Evolutionary conservation across 176 grass and related monocot genomes (phyloP), one percentile per base, ranked within the genome.

Genomic region (Eleusine coracana): DNA sequence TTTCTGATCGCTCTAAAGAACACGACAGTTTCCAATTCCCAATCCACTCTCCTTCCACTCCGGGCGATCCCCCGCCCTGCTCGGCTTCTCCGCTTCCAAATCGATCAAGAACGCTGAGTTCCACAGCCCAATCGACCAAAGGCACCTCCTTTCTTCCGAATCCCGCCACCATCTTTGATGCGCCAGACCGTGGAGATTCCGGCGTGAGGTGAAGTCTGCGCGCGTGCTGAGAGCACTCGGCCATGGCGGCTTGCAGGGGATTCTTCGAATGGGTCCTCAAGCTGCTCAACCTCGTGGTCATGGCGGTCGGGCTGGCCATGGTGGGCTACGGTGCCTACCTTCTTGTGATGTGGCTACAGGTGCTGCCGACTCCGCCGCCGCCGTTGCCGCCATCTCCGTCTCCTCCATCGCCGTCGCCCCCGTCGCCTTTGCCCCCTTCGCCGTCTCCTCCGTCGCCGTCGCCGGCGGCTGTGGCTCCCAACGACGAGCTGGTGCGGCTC

Each of bases 181-280:
- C 56, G 31, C 77, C 25, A 12, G 50, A 20, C 37, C 41, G 46
- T 72, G 20, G 71, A 17, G 77, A 88, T 73, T 68, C 69, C 70
- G 50, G 81, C 29, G 59, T 85, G 78, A 91, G 72, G 54, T 42
- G 41, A 27, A 16, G 71, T 48, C 34, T 37, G 60, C 37, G 74
- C 45, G 59, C 31, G 71, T 36, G 71, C n/a, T 41, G 63, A 73
- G 42, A 62, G 18, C 79, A 18, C 82, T 65, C 23, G 75, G 73
- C 77, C 80, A 97, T 93, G 94, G 91, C 89, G 44, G 91, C 89
- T 45, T 97, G 89, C 74, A 76, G 87, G 69, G 84, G 85, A 7
- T 91, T 93, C 75, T 93, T 91, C 63, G 89, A 89, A 68, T 93
- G 91, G 70, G 23, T 97, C 40, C 74, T 97, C 48, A 97, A 88